A percentile compares a stretch with the other conserved stretches of the same genome.
Evolutionary conservation across 176 grass and related monocot species (phyloP).

Genomic region (Secale cereale): DNA sequence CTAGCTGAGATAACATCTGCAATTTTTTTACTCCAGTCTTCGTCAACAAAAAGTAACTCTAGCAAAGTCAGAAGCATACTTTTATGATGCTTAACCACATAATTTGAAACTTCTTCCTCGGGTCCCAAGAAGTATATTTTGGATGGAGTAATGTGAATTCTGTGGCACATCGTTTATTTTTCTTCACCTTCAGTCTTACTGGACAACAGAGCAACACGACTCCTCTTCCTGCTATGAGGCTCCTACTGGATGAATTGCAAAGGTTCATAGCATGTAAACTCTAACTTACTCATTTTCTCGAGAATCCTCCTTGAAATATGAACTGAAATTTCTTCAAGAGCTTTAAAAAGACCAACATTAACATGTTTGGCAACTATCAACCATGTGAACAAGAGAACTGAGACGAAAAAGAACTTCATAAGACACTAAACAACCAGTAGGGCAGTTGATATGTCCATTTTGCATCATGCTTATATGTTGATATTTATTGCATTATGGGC

Average conservation of each 20-base stretch:
- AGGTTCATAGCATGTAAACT: constrained; percentile 72
- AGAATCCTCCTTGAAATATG: constrained; percentile 59
- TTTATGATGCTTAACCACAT: constrained; percentile 67
- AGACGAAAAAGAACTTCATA: constrained; percentile 86
- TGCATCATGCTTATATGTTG: too few species aligned
- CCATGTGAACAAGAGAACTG: constrained; percentile 88
- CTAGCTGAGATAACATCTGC: constrained; percentile 62
- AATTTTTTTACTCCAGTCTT: constrained; percentile 90
- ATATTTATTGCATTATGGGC: too few species aligned
- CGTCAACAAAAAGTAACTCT: constrained; percentile 96
- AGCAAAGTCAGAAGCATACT: constrained; percentile 78
- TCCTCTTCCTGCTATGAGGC: constrained; percentile 41
- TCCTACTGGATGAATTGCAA: constrained; percentile 63
- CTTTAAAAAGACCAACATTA: constrained; percentile 62
- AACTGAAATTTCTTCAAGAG: constrained; percentile 52
- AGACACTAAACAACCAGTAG: neutral
- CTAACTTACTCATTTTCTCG: constrained; percentile 75
- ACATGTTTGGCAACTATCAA: constrained; percentile 56
- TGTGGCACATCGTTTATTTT: constrained; percentile 68
- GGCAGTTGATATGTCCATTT: too few species aligned
- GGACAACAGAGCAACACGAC: constrained; percentile 4
- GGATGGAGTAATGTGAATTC: constrained; percentile 83
- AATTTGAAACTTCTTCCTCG: constrained; percentile 82
- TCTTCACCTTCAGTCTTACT: constrained; percentile 31
- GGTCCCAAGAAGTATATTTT: constrained; percentile 89